Evolutionary conservation across 1,284 basidiomycete genomes (phyloP).

Genomic region (Inonotus obliquus): DNA sequence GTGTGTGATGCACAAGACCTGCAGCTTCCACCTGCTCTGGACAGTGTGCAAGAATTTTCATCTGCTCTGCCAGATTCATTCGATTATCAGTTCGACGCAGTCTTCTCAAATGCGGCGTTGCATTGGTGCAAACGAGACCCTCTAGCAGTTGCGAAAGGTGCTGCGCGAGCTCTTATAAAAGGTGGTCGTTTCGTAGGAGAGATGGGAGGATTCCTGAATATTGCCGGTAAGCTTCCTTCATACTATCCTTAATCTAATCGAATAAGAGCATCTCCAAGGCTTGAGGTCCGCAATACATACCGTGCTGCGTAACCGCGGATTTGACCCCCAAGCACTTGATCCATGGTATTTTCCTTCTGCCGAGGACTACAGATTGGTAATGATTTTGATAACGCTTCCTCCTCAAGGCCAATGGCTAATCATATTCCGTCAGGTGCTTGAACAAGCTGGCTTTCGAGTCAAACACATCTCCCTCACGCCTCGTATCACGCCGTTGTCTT

Average conservation of each 20-base stretch:
- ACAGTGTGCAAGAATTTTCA: constrained; percentile 22
- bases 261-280: constrained; percentile 35
- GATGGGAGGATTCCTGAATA: constrained; percentile 75
- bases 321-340: constrained; percentile 56
- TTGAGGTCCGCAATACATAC: constrained; percentile 57
- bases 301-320: constrained; percentile 48
- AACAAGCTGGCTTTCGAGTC: constrained; percentile 50
- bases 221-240: constrained; percentile 42
- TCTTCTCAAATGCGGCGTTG: constrained; percentile 75
- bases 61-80: constrained; percentile 22
- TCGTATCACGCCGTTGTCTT: constrained; percentile 61
- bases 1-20: constrained; percentile 52
- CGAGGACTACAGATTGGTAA: constrained; percentile 56
- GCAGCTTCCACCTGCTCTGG: constrained; percentile 25
- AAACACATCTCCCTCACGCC: constrained; percentile 57
- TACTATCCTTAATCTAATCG: constrained; percentile 3
- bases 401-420: background rate
- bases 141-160: constrained; percentile 53
- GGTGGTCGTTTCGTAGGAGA: constrained; percentile 72
- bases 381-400: constrained; percentile 19
- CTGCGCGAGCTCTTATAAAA: constrained; percentile 55
- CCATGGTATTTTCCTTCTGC: constrained; percentile 83
- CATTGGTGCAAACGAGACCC: constrained; percentile 85
- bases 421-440: constrained; percentile 44
- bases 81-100: constrained; percentile 45